phyloP scores from a whole-genome alignment of 2,329 filamentous ascomycete genomes.

The Amauroascus niger region DNA sequence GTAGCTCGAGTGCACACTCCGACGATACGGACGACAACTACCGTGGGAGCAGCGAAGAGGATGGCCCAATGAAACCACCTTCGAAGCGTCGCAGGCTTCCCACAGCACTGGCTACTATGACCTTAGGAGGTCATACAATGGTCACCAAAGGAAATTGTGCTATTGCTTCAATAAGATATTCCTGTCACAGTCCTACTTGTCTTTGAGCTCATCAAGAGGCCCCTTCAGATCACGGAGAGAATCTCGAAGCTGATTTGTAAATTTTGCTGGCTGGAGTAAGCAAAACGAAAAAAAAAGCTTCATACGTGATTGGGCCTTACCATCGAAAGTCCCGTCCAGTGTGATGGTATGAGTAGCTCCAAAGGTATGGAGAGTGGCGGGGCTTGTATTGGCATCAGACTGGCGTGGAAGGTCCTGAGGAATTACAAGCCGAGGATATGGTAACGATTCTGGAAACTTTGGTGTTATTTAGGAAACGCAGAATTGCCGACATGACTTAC shows the following conservation, averaged over 20 bases:
- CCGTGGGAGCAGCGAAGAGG: too few species aligned
- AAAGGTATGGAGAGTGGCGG: slow-evolving; percentile 20
- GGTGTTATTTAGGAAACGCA: not conserved
- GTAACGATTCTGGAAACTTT: slow-evolving; percentile 14
- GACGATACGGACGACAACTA: too few species aligned
- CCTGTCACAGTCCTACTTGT: not conserved
- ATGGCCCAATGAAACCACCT: too few species aligned
- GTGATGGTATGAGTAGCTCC: slow-evolving; percentile 22
- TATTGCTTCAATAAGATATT: too few species aligned
- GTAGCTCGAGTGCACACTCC: too few species aligned
- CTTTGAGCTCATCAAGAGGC: not conserved
- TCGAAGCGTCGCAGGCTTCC: too few species aligned
- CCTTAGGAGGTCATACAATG: too few species aligned
- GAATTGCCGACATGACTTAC: slow-evolving; percentile 10
- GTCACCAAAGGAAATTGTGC: too few species aligned
- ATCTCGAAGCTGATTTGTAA: too few species aligned
- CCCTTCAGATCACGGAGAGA: not conserved
- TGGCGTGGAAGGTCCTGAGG: slow-evolving; percentile 18
- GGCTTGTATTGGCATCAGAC: slow-evolving; percentile 20
- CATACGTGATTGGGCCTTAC: slow-evolving; percentile 10
- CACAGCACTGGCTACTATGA: too few species aligned
- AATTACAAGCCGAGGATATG: slow-evolving; percentile 22
- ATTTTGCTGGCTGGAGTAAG: too few species aligned
- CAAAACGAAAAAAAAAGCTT: too few species aligned
- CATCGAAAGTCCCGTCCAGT: slow-evolving; percentile 21